Evolutionary conservation across 1,284 basidiomycete species (phyloP), one percentile per base, ranked within the genome.

Genomic region (Cutaneotrichosporon sp.): DNA sequence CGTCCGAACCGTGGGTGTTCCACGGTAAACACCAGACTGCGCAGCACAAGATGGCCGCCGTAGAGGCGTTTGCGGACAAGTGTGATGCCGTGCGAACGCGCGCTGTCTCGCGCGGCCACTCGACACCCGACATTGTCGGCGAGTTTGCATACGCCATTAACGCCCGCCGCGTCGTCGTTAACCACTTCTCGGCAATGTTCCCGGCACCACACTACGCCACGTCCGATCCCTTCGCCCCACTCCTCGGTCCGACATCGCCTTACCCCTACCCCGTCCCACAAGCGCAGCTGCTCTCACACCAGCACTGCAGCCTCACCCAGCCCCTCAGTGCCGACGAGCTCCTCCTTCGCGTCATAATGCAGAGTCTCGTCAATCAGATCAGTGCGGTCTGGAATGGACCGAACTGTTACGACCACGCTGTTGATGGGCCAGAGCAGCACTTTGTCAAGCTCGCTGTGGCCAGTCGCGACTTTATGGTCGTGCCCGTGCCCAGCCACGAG

Each of bases 61-160:
- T 70, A 43, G 63, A 67, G 42, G 76, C 77, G n/a, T 63, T 68
- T 40, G 58, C 61, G 17, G 52, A 59, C 36, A 68, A 72, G 38
- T 63, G 68, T 7, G 76, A 76, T 34, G 76, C 74, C n/a, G 83
- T 90, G 1, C 63, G 70, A 43, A 72, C 76, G 58, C 85, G 84
- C 62, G 82, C 83, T 4, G 68, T 81, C 21, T 75, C 77, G 42
- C 78, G 85, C 55, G 90, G 90, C 0, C 91, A 94, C 72, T 91
- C 89, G 18, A 86, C 86, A 0, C 86, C 90, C 1, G 78, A 77
- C 21, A 87, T 88, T 80, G 91, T 89, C 1, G 91, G 90, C 10
- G 77, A 72, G 33, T 92, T 92, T 69, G 90, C 90, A 1, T 80
- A 78, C 46, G 66, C 63, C 0, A 80, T 89, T 49, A 77, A 79